Conservation (phyloP, 2,329 filamentous ascomycete genomes). For the Sclerotinia glacialis region DNA sequence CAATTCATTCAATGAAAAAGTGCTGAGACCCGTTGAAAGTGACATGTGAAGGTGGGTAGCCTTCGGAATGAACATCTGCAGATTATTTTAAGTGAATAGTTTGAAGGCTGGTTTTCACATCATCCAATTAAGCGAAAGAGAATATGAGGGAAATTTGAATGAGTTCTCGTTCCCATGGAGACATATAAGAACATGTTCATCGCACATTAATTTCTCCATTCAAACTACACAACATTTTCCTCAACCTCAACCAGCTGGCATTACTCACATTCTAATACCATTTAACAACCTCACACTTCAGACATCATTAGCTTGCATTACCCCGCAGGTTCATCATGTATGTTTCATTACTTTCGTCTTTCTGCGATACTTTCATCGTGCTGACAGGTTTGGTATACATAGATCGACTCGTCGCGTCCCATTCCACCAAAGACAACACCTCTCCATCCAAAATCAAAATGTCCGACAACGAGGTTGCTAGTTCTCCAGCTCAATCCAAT, state of each 20-base stretch:
- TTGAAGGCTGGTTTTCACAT: neutral
- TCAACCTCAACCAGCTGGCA: neutral
- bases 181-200: slow-evolving; percentile 8
- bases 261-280: neutral
- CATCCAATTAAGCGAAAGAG: slow-evolving; percentile 3
- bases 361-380: neutral
- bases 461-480: slow-evolving; percentile 9
- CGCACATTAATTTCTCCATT: neutral
- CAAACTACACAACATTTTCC: neutral
- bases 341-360: slow-evolving; percentile 1
- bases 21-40: neutral
- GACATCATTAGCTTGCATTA: slow-evolving; percentile 13
- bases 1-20: neutral
- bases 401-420: neutral
- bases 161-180: neutral
- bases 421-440: neutral
- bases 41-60: neutral
- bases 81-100: slow-evolving; percentile 4
- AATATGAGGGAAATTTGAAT: neutral
- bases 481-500: neutral
- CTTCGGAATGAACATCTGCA: neutral
- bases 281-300: neutral
- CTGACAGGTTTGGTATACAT: slow-evolving; percentile 4
- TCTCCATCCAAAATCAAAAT: neutral
- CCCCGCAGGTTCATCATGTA: slow-evolving; percentile 7